A percentile compares a stretch with the other conserved stretches of the same genome.
Conservation (phyloP, 192 early-diverging fungal species). For the Piromyces sp. region DNA sequence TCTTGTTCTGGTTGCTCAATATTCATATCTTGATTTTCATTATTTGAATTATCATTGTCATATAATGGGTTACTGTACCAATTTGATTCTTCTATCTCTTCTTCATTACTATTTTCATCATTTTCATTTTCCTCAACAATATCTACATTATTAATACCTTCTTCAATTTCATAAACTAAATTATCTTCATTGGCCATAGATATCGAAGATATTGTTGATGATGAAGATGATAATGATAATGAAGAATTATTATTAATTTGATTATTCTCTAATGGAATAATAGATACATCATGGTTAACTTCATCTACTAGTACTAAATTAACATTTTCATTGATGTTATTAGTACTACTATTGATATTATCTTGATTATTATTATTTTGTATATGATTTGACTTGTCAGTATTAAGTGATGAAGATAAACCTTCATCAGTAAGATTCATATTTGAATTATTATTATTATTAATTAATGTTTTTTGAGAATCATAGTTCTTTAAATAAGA, state of each 20-base stretch:
- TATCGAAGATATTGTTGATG: background rate
- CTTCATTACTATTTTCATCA: background rate
- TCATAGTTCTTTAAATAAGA: background rate
- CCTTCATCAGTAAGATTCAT: background rate
- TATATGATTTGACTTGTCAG: background rate
- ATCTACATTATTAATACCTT: background rate
- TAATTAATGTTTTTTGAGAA: background rate
- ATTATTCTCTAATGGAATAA: background rate
- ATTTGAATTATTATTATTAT: background rate
- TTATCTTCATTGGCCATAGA: background rate
- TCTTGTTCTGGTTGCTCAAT: background rate
- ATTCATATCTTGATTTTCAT: background rate
- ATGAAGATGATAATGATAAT: background rate
- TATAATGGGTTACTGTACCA: background rate
- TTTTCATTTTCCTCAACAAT: background rate
- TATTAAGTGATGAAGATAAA: too few species aligned
- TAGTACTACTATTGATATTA: background rate
- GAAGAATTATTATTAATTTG: background rate
- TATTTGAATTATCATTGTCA: background rate
- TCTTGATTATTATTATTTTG: background rate
- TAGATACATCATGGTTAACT: background rate
- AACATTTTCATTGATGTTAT: background rate
- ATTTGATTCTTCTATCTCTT: background rate
- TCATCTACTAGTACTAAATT: background rate
- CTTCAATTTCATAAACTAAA: background rate